These are phyloP conservation scores for Lentinula detonsa DNA, from an alignment of 768 basidiomycete species.

Conservation along the genomic window DNA sequence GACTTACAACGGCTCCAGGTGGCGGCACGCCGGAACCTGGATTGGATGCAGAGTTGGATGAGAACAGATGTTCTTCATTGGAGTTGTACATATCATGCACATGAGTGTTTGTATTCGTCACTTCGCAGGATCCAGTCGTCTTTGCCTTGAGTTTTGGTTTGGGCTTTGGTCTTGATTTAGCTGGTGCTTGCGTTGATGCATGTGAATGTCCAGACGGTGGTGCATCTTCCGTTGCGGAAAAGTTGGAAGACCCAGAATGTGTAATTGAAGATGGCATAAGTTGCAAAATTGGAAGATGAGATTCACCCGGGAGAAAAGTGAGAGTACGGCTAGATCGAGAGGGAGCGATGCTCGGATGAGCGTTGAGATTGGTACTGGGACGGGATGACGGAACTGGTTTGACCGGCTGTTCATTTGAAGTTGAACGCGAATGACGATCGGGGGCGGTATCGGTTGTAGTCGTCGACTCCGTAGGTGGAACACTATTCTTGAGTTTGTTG, in stretches of 20 bases:
- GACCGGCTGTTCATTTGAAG: neutral
- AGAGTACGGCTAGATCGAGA: neutral
- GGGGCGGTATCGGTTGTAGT: neutral
- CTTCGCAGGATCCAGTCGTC: neutral
- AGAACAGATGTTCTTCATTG: neutral
- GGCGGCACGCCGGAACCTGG: neutral
- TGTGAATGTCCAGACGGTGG: neutral
- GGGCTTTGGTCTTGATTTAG: constrained; percentile 4
- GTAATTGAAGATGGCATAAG: neutral
- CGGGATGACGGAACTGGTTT: neutral
- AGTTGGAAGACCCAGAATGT: neutral
- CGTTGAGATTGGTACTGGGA: neutral
- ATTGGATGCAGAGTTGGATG: neutral
- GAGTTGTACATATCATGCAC: neutral
- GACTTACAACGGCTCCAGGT: neutral
- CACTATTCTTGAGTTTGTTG: constrained; percentile 7
- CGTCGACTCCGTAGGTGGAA: neutral
- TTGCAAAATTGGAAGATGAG: neutral
- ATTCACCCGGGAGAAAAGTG: neutral
- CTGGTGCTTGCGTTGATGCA: neutral
- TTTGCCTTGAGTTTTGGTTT: constrained; percentile 1
- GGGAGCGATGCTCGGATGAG: neutral
- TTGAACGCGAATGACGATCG: neutral
- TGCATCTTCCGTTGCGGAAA: neutral
- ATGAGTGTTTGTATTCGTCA: neutral